Evolutionary conservation across 2,329 filamentous ascomycete species (phyloP).

Genomic region (Xylariaceae sp.): DNA sequence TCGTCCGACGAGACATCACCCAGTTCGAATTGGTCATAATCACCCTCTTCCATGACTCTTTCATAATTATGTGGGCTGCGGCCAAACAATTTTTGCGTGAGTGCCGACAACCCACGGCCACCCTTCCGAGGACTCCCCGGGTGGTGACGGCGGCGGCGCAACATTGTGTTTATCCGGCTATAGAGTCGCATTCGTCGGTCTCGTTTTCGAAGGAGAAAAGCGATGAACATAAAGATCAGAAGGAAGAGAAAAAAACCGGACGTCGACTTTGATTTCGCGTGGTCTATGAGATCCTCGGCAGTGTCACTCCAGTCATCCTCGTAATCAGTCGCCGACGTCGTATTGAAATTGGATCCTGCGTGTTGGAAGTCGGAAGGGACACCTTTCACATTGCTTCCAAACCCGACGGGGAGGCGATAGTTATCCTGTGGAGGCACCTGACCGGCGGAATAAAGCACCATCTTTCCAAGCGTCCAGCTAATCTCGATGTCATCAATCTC

Average conservation of each 20-base stretch:
- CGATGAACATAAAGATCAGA: constrained; percentile 68
- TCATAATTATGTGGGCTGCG: constrained; percentile 68
- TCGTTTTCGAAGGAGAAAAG: constrained; percentile 77
- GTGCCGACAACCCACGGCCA: constrained; percentile 49
- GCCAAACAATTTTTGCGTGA: constrained; percentile 68
- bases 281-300: constrained; percentile 63
- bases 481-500: constrained; percentile 91
- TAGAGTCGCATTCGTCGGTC: constrained; percentile 69
- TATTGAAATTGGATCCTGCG: constrained; percentile 63
- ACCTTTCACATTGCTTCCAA: constrained; percentile 78
- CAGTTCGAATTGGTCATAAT: constrained; percentile 76
- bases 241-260: constrained; percentile 79
- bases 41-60: constrained; percentile 81
- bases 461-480: constrained; percentile 96
- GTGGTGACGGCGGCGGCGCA: constrained; percentile 48
- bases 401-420: constrained; percentile 76
- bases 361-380: constrained; percentile 81
- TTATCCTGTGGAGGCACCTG: constrained; percentile 71
- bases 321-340: constrained; percentile 38
- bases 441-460: constrained; percentile 90
- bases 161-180: constrained; percentile 50
- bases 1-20: constrained; percentile 66
- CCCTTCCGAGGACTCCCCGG: constrained; percentile 51
- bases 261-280: constrained; percentile 67
- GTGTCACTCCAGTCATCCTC: constrained; percentile 58